Base-by-base conservation (phyloP, 2,329 filamentous ascomycete genomes). In the Biscogniauxia mediterranea region DNA sequence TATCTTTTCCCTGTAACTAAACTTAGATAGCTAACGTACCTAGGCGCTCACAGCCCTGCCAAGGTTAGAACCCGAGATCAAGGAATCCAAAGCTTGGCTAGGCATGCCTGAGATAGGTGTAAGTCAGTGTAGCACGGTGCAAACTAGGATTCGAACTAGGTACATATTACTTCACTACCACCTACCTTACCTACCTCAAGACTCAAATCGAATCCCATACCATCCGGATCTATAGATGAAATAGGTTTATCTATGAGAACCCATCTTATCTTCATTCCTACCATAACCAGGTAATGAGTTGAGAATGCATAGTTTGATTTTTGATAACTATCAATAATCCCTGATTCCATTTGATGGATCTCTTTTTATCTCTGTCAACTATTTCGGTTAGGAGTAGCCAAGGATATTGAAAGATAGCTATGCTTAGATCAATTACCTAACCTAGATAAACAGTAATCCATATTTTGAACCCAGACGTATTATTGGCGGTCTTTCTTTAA, bases 31-130 rank as follows among this genome's bases (percentile, higher is more conserved):
- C 26, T 25, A n/a, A n/a, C n/a, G n/a, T n/a, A n/a, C n/a, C n/a
- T n/a, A 13, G 15, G 52, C 13, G 52, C 5, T 11, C 21, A n/a
- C 26, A 54, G 26, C 52, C 52, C 32, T 54, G 52, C 52, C 52
- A 54, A 54, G 52, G 28, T 54, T n/a, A 32, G 38, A 46, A 19
- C 52, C 52, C 23, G 25, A 58, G 49, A 54, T 54, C 38, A 62
- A 26, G 51, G 60, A 56, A 57, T n/a, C 53, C 42, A 17, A 28
- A 54, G 42, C 51, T 59, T 56, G 49, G 54, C 32, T 32, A 9
- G 28, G 7, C 28, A 32, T 8, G 28, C 28, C 55, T 57, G 17
- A 52, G 51, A 23, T 60, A 52, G 23, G 21, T 42, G 54, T 38
- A 13, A 42, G 23, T 42, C 17, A 38, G 28, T n/a, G 46, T 28